Evolutionary conservation across 345 rosid species (phyloP), one percentile per base, ranked within the genome.

Genomic region (Trapa incisa): DNA sequence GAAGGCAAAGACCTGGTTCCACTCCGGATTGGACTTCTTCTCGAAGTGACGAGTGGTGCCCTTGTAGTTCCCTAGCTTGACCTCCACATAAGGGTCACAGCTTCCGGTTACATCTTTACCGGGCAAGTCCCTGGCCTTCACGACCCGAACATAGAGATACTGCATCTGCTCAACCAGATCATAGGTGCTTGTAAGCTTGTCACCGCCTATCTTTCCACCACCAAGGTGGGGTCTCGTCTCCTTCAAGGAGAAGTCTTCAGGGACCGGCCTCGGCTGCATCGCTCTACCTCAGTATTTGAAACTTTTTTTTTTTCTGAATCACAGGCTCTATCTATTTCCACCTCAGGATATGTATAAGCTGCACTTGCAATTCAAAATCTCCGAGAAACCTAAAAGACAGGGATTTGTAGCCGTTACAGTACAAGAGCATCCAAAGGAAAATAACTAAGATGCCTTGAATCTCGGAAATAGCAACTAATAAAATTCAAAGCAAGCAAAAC

Each of bases 1-100:
- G 71, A 82, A 84, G 54, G 86, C 83, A 67, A 80, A 81, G 6
- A 76, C 79, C 68, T 76, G 77, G 71, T 71, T 68, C 85, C 79
- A 81, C 53, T 74, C 77, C 2, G 82, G 80, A 50, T 78, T 73
- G 11, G 69, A 60, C 10, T 72, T 75, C 45, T 65, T 74, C 64
- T 69, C 72, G n/a, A 70, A 61, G 45, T 22, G 61, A 37, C 64
- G 65, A 1, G 79, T 74, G 11, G 71, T 67, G 57, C 79, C 79
- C 62, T 71, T 72, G 63, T 72, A 67, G 77, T 73, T 74, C 37
- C 82, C 82, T 4, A 75, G 58, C 65, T 64, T 76, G 2, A 78
- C 68, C 68, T 80, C 80, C 53, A 78, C 76, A 47, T 62, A 74
- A 62, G 84, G 84, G 64, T 65, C 74, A 60, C 66, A 71, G 36